A percentile compares a stretch with the other conserved stretches of the same genome.
phyloP scores from a whole-genome alignment of 305 asterid genomes.

The Solanum hybrid region DNA sequence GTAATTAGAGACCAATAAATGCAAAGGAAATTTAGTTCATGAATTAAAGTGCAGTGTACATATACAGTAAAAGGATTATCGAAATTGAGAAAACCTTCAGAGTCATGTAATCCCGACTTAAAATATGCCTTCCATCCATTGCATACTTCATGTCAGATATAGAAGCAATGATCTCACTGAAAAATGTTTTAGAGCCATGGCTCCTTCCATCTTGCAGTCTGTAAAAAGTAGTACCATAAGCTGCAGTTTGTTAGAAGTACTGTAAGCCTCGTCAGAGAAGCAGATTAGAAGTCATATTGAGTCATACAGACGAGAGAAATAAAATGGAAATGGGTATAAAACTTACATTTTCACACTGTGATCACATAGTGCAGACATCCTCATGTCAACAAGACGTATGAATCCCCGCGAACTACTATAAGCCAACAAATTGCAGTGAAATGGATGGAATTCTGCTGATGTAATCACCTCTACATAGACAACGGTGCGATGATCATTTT shows the following conservation, averaged over 20 bases:
- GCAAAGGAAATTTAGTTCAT: not conserved
- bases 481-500: slow-evolving; percentile 17
- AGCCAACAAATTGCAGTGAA: slow-evolving; percentile 78
- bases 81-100: slow-evolving; percentile 48
- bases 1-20: not conserved
- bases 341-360: slow-evolving; percentile 55
- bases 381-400: slow-evolving; percentile 75
- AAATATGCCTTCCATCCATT: slow-evolving; percentile 70
- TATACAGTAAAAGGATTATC: not conserved
- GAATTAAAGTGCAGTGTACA: not conserved
- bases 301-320: not conserved
- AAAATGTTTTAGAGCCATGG: slow-evolving; percentile 56
- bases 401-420: slow-evolving; percentile 82
- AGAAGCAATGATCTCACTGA: slow-evolving; percentile 73
- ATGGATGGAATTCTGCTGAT: slow-evolving; percentile 77
- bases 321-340: slow-evolving; percentile 1
- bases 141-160: slow-evolving; percentile 78
- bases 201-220: slow-evolving; percentile 64
- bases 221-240: slow-evolving; percentile 12
- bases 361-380: slow-evolving; percentile 84
- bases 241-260: slow-evolving; percentile 1
- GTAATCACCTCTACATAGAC: slow-evolving; percentile 68
- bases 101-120: slow-evolving; percentile 83
- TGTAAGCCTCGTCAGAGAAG: not conserved
- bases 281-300: not conserved